Conservation (phyloP, 169 alveolate species). For the Plasmodium berghei region DNA sequence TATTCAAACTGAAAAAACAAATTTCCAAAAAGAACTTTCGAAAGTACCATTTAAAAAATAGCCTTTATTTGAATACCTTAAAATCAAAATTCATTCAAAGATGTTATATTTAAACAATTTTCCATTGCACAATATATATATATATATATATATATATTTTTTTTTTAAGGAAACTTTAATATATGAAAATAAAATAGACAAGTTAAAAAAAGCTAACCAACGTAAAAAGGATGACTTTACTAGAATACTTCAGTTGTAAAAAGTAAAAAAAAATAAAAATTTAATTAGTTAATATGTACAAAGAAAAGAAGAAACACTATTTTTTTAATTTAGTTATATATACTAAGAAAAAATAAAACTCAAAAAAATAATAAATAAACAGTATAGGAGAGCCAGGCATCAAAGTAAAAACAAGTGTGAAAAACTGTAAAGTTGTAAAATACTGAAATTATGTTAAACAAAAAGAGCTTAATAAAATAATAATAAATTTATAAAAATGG, state of each 20-base stretch:
- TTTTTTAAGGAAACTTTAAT: constrained; percentile 27
- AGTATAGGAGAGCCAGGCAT: too few species aligned
- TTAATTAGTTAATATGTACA: not conserved
- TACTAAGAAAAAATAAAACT: not conserved
- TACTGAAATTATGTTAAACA: too few species aligned
- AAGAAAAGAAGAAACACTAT: constrained; percentile 11
- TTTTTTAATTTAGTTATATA: not conserved
- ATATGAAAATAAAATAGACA: constrained; percentile 66
- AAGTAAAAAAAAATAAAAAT: not conserved
- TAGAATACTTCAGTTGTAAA: constrained; percentile 43
- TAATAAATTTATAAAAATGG: too few species aligned
- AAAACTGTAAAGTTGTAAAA: too few species aligned
- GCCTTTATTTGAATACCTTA: not conserved
- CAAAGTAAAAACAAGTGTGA: too few species aligned
- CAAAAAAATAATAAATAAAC: constrained; percentile 1
- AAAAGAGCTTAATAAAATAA: too few species aligned
- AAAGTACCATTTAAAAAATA: constrained; percentile 28
- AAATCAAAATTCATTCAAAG: not conserved
- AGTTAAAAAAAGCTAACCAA: constrained; percentile 68
- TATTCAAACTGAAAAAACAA: constrained; percentile 40
- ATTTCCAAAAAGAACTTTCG: constrained; percentile 43
- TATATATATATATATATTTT: not conserved
- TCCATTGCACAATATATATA: too few species aligned
- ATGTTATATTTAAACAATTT: not conserved
- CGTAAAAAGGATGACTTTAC: constrained; percentile 65